A percentile compares a stretch with the other conserved stretches of the same genome.
These are phyloP conservation scores for Lotus japonicus DNA, from an alignment of 306 rosid species.

Conservation along the genomic window DNA sequence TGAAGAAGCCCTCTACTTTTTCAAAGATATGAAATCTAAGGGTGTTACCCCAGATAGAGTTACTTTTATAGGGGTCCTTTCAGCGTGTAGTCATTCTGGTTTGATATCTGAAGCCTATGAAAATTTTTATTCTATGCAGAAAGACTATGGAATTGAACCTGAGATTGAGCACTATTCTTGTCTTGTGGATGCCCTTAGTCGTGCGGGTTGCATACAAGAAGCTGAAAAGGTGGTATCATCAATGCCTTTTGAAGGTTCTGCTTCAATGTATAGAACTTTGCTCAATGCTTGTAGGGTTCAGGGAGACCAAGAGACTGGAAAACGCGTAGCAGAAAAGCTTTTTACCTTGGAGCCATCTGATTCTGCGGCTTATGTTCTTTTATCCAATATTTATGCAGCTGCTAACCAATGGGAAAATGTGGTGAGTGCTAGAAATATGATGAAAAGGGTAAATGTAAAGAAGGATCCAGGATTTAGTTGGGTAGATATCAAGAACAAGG, in stretches of 20 bases:
- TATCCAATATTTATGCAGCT: constrained; percentile 70
- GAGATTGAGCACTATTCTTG: constrained; percentile 74
- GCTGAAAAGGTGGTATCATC: constrained; percentile 60
- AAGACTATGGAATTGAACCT: constrained; percentile 47
- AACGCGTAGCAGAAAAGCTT: constrained; percentile 51
- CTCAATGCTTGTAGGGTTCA: constrained; percentile 72
- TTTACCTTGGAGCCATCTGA: constrained; percentile 66
- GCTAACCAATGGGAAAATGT: constrained; percentile 72
- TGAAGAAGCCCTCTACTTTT: constrained; percentile 58
- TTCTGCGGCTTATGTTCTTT: constrained; percentile 62
- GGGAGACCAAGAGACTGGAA: constrained; percentile 54
- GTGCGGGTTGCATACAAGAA: constrained; percentile 60
- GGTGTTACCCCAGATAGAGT: constrained; percentile 57
- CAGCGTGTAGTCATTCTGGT: constrained; percentile 79
- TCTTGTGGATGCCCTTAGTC: constrained; percentile 78
- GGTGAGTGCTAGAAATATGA: constrained; percentile 51
- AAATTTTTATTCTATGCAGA: constrained; percentile 52
- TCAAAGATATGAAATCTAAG: constrained; percentile 45
- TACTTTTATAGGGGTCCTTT: constrained; percentile 70
- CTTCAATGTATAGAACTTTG: constrained; percentile 63
- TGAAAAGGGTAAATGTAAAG: constrained; percentile 59
- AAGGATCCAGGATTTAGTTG: constrained; percentile 89
- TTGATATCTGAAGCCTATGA: constrained; percentile 58
- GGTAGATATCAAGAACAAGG: constrained; percentile 69
- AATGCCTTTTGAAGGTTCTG: constrained; percentile 85